Evolutionary conservation across 2,329 filamentous ascomycete species (phyloP), one percentile per base, ranked within the genome.

Genomic region (Lecanicillium sp.): DNA sequence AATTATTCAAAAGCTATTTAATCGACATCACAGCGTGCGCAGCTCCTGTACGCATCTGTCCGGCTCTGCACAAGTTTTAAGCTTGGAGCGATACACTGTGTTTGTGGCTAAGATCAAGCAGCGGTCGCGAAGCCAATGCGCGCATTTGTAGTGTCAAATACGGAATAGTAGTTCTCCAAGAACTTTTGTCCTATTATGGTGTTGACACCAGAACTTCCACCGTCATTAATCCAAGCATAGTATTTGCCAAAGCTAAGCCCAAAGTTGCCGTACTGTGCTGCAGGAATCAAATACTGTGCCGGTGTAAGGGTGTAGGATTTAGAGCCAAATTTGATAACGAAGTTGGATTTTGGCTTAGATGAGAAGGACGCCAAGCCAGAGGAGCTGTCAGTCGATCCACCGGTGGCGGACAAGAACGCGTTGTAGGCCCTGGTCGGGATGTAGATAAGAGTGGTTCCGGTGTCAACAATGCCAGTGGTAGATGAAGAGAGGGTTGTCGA

Each of bases 171-270:
- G 38, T 53, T 46, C 44, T 55, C 51, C 25, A 55, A 42, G 44
- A 55, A 55, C 49, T 55, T 55, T 30, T 54, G 51, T 20, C 52
- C 51, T 35, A 55, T 51, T 28, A 55, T 51, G 14, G 46, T 50
- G 37, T 51, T 51, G 29, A 54, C 47, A 31, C 46, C 50, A n/a
- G 45, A 47, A 38, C 37, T 47, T 17, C 51, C 51, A 29, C 51
- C 50, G 32, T 54, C 30, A 44, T 44, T 46, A 33, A 55, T 54
- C 51, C 50, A 54, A 19, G 52, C 44, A 29, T 55, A 55, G 47
- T 52, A 53, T 37, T 53, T 55, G 47, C 50, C 36, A 12, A 44
- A 43, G 22, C 29, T 40, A 3, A 55, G 44, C 17, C 47, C 48
- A 33, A 43, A 53, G 39, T 30, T 17, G 33, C 33, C 40, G 39